Base-by-base conservation (phyloP, 192 early-diverging fungal genomes). In the Coemansia asiatica region DNA sequence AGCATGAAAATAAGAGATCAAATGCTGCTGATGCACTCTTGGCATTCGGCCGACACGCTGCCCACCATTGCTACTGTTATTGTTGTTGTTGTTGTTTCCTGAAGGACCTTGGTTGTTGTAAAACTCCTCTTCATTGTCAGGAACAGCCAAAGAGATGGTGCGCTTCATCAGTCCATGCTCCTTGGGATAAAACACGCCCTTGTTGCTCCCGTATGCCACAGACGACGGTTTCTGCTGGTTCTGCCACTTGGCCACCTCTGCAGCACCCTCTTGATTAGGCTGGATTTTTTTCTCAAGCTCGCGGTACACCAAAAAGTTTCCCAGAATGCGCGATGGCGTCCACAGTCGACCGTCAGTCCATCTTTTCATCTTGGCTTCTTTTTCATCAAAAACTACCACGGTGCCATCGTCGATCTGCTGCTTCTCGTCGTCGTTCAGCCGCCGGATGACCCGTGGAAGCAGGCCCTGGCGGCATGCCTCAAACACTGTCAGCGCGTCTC, bases 271-370 rank as follows among this genome's bases (percentile, higher is more conserved):
- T n/a, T 74, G 60, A 60, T 79, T 84, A 23, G 71, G 85, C 62
- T 66, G 87, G 46, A 75, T 72, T 71, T 85, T 90, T 67, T 69
- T 79, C 56, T 69, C 84, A 70, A 67, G 67, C 67, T 94, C 92
- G 54, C 90, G 88, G 79, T 94, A 94, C 48, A 92, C 79, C 40
- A 94, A 69, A 64, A 92, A 94, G 56, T 91, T 91, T 60, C 89
- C 89, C 27, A 90, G 72, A 26, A 94, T 91, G 26, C 92, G 86
- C 16, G 91, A 92, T 10, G 92, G 92, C 31, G 90, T 90, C 92
- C 92, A 94, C 18, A 86, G 74, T 8, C 88, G 82, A 6, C 91
- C 91, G 56, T 94, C 92, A 2, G 93, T 94, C 93, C 93, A 95
- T 21, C 93, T 83, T 72, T 91, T 91, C 77, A 94, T 92, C 6